Base-by-base conservation (phyloP, 345 rosid genomes). In the Excoecaria agallocha region DNA sequence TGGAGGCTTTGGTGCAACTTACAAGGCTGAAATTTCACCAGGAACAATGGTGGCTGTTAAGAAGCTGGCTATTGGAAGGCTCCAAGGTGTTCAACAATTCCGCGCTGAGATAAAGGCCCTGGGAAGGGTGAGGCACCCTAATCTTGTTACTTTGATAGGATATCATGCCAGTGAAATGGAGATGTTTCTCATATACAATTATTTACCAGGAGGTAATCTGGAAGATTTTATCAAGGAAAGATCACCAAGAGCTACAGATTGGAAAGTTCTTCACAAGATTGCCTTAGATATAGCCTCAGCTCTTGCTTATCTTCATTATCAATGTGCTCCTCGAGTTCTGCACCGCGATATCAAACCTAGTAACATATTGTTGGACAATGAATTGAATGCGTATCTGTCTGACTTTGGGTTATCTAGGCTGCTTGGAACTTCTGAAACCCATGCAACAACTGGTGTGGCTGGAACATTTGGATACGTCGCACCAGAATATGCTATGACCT, bases 1-100 rank as follows among this genome's bases (percentile, higher is more conserved):
- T n/a, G 86, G 86, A 64, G 83, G 82, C 30, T 83, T 83, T 60
- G 83, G 86, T 61, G 78, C 82, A 64, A 83, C 83, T 38, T 83
- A 80, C 78, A 77, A 80, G 77, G 86, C 83, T 10, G 80, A 83
- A 45, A 74, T 83, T 37, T 71, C 81, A 55, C 80, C 76, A 5
- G 79, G 77, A 37, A 58, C 20, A 64, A 24, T 72, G 7, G 75
- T 83, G 66, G 83, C 81, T 45, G 59, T 83, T 19, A 83, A 83
- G 71, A 77, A 68, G 80, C 86, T 80, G 19, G 73, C 82, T 56
- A 51, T 72, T 22, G 83, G 86, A 37, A 77, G 82, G 72, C 48
- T 80, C 69, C 78, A 83, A 6, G 83, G 82, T 7, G 73, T 75
- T 59, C 78, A 83, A 72, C 82, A 83, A 24, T 83, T 80, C 73